Percentiles rank a stretch among this genome's conserved stretches.
Conservation (phyloP, 495 filamentous ascomycete genomes). For the Neurospora sp. region DNA sequence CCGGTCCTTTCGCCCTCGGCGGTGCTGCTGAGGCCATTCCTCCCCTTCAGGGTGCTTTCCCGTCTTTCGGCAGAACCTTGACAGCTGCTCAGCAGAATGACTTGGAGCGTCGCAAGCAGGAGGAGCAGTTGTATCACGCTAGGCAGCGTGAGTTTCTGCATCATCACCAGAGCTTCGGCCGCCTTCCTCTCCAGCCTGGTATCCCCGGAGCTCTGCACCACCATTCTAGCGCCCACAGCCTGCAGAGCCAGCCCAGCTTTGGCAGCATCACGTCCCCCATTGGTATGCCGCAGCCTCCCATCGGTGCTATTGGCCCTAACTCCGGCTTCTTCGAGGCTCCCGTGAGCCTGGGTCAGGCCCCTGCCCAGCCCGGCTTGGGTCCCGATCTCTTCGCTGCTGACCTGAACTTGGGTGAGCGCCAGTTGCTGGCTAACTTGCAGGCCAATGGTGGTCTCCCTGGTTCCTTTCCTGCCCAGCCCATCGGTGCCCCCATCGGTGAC, state of each 20-base stretch:
- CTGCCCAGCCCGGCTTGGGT: constrained; percentile 11
- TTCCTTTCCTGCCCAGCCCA: constrained; percentile 24
- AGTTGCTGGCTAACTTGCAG: constrained; percentile 30
- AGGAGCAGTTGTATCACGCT: constrained; percentile 94
- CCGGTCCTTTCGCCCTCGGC: constrained; percentile 35
- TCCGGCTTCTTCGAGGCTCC: constrained; percentile 62
- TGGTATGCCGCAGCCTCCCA: constrained; percentile 62
- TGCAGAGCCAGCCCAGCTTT: constrained; percentile 93
- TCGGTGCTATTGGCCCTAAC: constrained; percentile 43
- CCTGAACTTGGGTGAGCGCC: constrained; percentile 29
- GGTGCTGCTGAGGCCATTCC: constrained; percentile 63
- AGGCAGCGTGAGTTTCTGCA: constrained; percentile 77
- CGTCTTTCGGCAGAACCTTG: constrained; percentile 93
- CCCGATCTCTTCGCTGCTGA: constrained; percentile 41
- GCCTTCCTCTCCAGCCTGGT: constrained; percentile 57
- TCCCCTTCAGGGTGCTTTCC: constrained; percentile 90
- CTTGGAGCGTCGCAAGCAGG: constrained; percentile 89
- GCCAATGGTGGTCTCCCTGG: constrained; percentile 23
- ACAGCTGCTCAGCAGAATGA: constrained; percentile 98
- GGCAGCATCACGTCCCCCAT: constrained; percentile 84
- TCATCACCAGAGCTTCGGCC: constrained; percentile 44
- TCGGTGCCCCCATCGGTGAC: constrained; percentile 22
- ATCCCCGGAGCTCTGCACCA: constrained; percentile 70
- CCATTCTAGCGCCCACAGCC: constrained; percentile 84
- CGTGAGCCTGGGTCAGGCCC: constrained; percentile 13